Evolutionary conservation across 2,329 filamentous ascomycete species (phyloP), one percentile per base, ranked within the genome.

Genomic region (Fusarium globosum): DNA sequence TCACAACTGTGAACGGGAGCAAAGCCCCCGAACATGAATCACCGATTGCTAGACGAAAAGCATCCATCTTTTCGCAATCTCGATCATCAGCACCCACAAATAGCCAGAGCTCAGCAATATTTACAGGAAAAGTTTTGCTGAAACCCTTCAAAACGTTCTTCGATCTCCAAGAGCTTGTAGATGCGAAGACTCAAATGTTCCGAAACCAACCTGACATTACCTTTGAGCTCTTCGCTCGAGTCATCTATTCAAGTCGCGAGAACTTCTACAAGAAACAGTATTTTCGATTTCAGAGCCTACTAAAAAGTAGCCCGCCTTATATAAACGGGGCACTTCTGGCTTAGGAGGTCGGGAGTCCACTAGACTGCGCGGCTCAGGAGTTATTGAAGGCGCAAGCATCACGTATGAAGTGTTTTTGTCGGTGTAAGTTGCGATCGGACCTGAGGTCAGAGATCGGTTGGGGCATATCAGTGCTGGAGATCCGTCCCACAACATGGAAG

Each of bases 221-320:
- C 1, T 86, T 93, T 67, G 91, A 93, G 77, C 80, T 93, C 0
- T 94, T 90, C 76, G 90, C 90, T 7, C 85, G 88, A 33, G 88
- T 93, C 4, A 83, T 83, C 4, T 85, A 85, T 58, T 92, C 91
- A 0, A 86, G 83, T 61, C 86, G 91, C 0, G 88, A 91, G 63
- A 80, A 81, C 18, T 79, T 82, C 12, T 74, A 77, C 13, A 82
- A 79, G 26, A 88, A 86, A 69, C 91, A 94, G 76, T 84, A 88
- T 62, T 92, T 93, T 70, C 85, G 89, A n/a, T 88, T 93, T 56
- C 83, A 85, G 43, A 91, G 93, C 74, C 79, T 93, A 0, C 91
- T 90, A 73, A 88, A 89, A 68, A 85, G 89, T 26, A 84, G 83
- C 16, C 86, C 87, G 10, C 91, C 90, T 0, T 88, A 87, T 60